phyloP scores from a whole-genome alignment of 352 stramenopile genomes.

The Phytopythium delawarense region DNA sequence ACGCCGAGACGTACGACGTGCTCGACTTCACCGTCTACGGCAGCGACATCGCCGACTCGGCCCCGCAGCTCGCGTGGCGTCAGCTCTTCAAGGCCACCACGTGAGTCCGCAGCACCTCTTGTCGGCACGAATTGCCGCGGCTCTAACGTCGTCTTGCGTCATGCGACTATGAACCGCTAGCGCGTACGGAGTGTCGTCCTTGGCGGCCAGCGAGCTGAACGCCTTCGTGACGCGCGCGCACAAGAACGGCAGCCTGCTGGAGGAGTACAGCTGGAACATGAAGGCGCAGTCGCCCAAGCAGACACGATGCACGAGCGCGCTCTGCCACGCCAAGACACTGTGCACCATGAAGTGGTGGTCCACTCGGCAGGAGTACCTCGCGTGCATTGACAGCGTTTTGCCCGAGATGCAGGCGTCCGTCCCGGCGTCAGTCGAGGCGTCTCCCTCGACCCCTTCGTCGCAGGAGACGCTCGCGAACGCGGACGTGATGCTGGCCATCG shows the following conservation, averaged over 20 bases:
- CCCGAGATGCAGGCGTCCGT: constrained; percentile 5
- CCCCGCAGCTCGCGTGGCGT: constrained; percentile 55
- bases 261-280: constrained; percentile 83
- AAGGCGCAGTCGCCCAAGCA: constrained; percentile 62
- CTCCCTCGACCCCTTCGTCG: not conserved
- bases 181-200: constrained; percentile 50
- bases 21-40: constrained; percentile 77
- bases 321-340: constrained; percentile 60
- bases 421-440: constrained; percentile 5
- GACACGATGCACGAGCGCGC: constrained; percentile 31
- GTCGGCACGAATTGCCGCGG: not conserved
- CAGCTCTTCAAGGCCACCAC: constrained; percentile 49
- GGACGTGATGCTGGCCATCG: constrained; percentile 39
- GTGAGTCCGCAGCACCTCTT: not conserved
- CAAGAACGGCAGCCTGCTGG: constrained; percentile 45
- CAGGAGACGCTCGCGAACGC: constrained; percentile 10
- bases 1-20: constrained; percentile 68
- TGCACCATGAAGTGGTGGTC: constrained; percentile 85
- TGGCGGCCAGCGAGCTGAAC: constrained; percentile 38
- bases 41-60: constrained; percentile 51
- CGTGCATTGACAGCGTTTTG: constrained; percentile 43
- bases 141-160: not conserved
- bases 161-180: not conserved
- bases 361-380: constrained; percentile 62
- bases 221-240: constrained; percentile 45